Conservation (phyloP, 2,329 filamentous ascomycete species). For the Colletotrichum graminicola region DNA sequence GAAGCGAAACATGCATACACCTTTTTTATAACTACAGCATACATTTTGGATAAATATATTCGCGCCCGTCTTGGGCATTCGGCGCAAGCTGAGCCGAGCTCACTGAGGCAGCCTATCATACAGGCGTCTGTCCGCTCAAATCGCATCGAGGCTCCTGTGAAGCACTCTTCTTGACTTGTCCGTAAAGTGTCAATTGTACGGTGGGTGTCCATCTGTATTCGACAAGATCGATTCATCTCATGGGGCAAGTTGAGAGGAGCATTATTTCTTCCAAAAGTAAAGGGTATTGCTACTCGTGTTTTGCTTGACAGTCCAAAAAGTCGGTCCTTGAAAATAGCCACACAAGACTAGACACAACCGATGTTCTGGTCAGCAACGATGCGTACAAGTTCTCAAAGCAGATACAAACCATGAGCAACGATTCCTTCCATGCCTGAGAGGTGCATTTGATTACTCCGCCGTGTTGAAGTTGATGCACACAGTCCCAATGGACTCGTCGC, state of each 20-base stretch:
- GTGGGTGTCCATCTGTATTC: background rate
- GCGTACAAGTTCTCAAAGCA: background rate
- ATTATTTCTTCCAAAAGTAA: background rate
- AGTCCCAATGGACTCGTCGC: too few relatives aligned
- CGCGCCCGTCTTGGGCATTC: slow-evolving; percentile 13
- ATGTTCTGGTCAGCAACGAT: background rate
- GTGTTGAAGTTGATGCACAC: too few relatives aligned
- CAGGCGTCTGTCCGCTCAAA: background rate
- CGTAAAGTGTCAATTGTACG: background rate
- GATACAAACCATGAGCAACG: background rate
- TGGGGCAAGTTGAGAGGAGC: background rate
- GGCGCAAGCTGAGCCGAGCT: slow-evolving; percentile 35
- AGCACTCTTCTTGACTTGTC: background rate
- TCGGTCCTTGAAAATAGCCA: background rate
- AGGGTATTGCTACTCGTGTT: background rate
- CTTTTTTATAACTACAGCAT: slow-evolving; percentile 37
- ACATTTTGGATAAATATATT: slow-evolving; percentile 33
- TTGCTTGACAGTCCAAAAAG: background rate
- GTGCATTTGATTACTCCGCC: too few relatives aligned
- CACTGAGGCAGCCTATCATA: slow-evolving; percentile 6
- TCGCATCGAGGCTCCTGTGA: background rate
- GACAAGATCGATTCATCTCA: background rate
- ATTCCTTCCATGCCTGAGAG: background rate
- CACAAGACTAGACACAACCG: too few relatives aligned
- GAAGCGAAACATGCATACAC: slow-evolving; percentile 31